phyloP scores from a whole-genome alignment of 331 rosid genomes.

The Dryas integrifolia region DNA sequence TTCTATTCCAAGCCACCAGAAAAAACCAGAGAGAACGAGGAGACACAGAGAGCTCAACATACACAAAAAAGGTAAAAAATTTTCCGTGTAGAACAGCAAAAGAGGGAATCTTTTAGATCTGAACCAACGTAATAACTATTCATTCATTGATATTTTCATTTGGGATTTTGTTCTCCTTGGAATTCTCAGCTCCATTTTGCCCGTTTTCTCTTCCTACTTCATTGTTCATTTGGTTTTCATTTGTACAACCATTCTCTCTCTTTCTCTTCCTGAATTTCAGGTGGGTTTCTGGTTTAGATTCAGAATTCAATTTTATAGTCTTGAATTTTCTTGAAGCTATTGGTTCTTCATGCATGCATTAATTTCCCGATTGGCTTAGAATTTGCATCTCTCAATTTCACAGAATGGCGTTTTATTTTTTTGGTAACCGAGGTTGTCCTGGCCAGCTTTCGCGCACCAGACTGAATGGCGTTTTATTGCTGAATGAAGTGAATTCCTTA shows the following conservation, averaged over 20 bases:
- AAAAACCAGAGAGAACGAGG: conserved; percentile 9
- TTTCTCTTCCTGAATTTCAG: conserved; percentile 23
- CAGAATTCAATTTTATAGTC: background rate
- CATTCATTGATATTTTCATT: background rate
- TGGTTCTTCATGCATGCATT: conserved; percentile 1
- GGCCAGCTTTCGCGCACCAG: no score
- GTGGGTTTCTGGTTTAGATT: conserved; percentile 41
- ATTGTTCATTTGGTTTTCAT: background rate
- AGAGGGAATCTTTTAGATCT: conserved; percentile 12
- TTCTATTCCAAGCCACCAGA: background rate
- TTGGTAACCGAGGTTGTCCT: no score
- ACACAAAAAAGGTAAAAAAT: background rate
- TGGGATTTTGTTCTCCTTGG: background rate
- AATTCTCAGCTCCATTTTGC: background rate
- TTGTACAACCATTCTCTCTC: background rate
- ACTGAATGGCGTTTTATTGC: background rate
- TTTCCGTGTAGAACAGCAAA: background rate
- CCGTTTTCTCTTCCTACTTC: background rate
- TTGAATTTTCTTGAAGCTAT: conserved; percentile 2
- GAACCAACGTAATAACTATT: background rate
- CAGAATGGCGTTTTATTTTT: background rate
- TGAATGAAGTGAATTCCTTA: background rate
- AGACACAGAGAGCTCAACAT: conserved; percentile 19
- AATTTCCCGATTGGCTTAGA: conserved; percentile 5
- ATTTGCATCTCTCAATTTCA: conserved; percentile 1